Evolutionary conservation across 208 protist species (phyloP).

Genomic region (Wallacemonas sp.): DNA sequence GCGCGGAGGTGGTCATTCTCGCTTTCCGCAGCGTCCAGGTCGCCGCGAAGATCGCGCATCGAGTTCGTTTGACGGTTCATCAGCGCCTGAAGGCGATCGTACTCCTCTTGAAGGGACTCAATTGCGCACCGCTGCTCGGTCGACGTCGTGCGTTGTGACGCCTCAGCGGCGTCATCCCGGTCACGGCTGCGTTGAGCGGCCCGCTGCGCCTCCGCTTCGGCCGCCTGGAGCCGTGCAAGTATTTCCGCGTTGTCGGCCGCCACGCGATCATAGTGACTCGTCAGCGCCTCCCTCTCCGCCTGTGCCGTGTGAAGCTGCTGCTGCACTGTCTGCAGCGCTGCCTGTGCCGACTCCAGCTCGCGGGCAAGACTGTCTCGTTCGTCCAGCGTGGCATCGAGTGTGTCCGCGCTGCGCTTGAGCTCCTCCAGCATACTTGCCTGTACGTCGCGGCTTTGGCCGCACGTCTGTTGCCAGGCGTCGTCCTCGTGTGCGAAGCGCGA

Average conservation of each 20-base stretch:
- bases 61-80: conserved; percentile 31
- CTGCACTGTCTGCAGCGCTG: conserved; percentile 14
- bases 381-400: conserved; percentile 10
- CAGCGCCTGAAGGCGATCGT: conserved; percentile 27
- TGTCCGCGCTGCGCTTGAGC: conserved; percentile 22
- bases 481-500: conserved; percentile 3
- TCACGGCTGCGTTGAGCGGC: neutral
- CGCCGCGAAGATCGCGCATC: conserved; percentile 30
- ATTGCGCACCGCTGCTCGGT: conserved; percentile 5
- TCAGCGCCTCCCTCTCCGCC: conserved; percentile 20
- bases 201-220: conserved; percentile 1
- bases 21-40: conserved; percentile 27
- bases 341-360: neutral
- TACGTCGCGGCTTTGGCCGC: neutral
- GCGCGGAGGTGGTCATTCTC: conserved; percentile 25
- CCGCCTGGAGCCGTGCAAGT: conserved; percentile 13
- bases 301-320: conserved; percentile 7
- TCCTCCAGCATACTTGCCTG: conserved; percentile 17
- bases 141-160: neutral
- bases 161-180: conserved; percentile 2
- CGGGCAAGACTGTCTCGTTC: conserved; percentile 9
- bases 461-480: neutral
- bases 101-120: conserved; percentile 16
- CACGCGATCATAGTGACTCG: conserved; percentile 28
- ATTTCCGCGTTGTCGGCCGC: conserved; percentile 37